phyloP scores from a whole-genome alignment of 202 grass and related monocot species.

The Digitaria exilis region DNA sequence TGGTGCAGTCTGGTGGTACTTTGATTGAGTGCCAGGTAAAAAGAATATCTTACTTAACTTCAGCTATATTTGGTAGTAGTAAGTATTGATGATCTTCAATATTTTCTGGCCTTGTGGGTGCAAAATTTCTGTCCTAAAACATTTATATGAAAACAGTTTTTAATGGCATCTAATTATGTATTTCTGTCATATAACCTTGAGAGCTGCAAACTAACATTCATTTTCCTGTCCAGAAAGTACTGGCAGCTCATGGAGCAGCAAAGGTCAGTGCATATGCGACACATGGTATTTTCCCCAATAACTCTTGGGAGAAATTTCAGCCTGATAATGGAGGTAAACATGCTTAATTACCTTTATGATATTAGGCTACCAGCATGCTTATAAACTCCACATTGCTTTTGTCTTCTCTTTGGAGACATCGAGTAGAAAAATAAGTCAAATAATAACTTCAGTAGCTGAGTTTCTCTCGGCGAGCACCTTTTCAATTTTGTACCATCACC shows the following conservation, averaged over 20 bases:
- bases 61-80: neutral
- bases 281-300: slow-evolving; percentile 93
- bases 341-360: slow-evolving; percentile 9
- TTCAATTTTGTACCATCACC: slow-evolving; percentile 4
- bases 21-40: slow-evolving; percentile 96
- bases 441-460: neutral
- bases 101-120: neutral
- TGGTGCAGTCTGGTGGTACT: slow-evolving; percentile 95
- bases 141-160: slow-evolving; percentile 1
- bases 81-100: slow-evolving; percentile 30
- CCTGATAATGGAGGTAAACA: slow-evolving; percentile 78
- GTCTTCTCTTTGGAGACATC: neutral
- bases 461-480: slow-evolving; percentile 24
- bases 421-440: slow-evolving; percentile 20
- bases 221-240: slow-evolving; percentile 73
- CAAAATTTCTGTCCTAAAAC: neutral
- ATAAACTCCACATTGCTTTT: slow-evolving; percentile 13
- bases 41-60: neutral
- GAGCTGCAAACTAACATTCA: slow-evolving; percentile 25
- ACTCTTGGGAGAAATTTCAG: slow-evolving; percentile 82
- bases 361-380: slow-evolving; percentile 34
- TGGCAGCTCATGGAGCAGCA: slow-evolving; percentile 89
- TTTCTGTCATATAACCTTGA: slow-evolving; percentile 29
- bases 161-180: slow-evolving; percentile 31
- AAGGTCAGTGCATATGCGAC: slow-evolving; percentile 98